Percentiles rank a stretch among this genome's conserved stretches.
Evolutionary conservation across 805 yeast genomes (phyloP).

Genomic region (Schwanniomyces pseudopolymorphus): DNA sequence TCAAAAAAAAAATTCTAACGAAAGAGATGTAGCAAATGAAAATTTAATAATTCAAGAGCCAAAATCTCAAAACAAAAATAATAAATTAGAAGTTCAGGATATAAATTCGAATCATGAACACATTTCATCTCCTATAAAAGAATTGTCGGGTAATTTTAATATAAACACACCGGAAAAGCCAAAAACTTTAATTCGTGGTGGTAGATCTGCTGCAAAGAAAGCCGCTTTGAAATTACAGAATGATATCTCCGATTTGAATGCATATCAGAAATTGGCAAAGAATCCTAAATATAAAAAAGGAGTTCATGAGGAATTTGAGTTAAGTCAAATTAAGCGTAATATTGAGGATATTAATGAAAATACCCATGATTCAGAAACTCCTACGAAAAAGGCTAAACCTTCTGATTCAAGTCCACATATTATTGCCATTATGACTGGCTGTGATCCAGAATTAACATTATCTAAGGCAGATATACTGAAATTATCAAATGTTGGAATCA

Average conservation of each 20-base stretch:
- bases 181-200: constrained; percentile 9
- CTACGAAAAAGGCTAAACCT: constrained; percentile 11
- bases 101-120: not conserved
- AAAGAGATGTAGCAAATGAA: too few species aligned
- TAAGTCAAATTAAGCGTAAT: constrained; percentile 5
- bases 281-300: constrained; percentile 41
- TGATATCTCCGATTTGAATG: constrained; percentile 67
- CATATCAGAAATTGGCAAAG: constrained; percentile 53
- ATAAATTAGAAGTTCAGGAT: not conserved
- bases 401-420: constrained; percentile 25
- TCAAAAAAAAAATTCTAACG: too few species aligned
- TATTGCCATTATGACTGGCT: constrained; percentile 63
- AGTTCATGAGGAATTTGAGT: constrained; percentile 35
- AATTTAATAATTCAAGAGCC: too few species aligned
- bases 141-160: not conserved
- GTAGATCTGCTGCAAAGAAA: constrained; percentile 61
- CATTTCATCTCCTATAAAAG: constrained; percentile 2
- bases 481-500: constrained; percentile 57
- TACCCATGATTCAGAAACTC: not conserved
- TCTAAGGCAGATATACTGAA: constrained; percentile 41
- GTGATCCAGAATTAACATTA: constrained; percentile 46
- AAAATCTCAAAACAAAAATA: not conserved
- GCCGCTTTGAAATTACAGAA: constrained; percentile 68
- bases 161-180: not conserved
- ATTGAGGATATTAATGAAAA: not conserved